Evolutionary conservation across 2,329 filamentous ascomycete genomes (phyloP).

Genomic region (Aspergillus sp.): DNA sequence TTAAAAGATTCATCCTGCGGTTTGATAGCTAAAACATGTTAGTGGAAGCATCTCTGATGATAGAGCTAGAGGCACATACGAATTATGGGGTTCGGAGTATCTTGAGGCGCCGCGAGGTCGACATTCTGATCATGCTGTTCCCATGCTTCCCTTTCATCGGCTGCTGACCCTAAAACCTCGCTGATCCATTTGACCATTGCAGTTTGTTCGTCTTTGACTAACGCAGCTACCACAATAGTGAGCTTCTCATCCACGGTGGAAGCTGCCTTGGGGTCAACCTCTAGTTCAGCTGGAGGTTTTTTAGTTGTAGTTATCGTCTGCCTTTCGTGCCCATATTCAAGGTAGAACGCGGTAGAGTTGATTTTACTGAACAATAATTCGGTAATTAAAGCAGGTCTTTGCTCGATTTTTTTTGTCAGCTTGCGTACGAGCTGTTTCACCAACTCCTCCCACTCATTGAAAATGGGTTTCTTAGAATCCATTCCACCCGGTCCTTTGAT

Average conservation of each 20-base stretch:
- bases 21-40: slow-evolving; percentile 52
- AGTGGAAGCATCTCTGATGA: not conserved
- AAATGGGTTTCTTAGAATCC: slow-evolving; percentile 64
- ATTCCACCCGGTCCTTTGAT: slow-evolving; percentile 83
- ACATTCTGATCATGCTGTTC: slow-evolving; percentile 63
- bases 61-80: slow-evolving; percentile 45
- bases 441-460: slow-evolving; percentile 88
- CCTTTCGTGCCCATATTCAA: slow-evolving; percentile 87
- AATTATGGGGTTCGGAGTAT: slow-evolving; percentile 30
- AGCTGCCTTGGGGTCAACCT: slow-evolving; percentile 72
- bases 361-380: slow-evolving; percentile 97
- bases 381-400: slow-evolving; percentile 80
- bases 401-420: slow-evolving; percentile 79
- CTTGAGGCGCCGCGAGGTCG: slow-evolving; percentile 32
- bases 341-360: slow-evolving; percentile 75
- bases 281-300: slow-evolving; percentile 74
- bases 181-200: slow-evolving; percentile 83
- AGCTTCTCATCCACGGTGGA: slow-evolving; percentile 66
- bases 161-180: slow-evolving; percentile 65
- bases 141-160: slow-evolving; percentile 74
- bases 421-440: slow-evolving; percentile 79
- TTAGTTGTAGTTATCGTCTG: slow-evolving; percentile 67
- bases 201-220: slow-evolving; percentile 76
- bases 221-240: slow-evolving; percentile 72
- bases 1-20: slow-evolving; percentile 67